A percentile compares a stretch with the other conserved stretches of the same genome.
Conservation (phyloP, 352 stramenopile species). For the Phytophthora cajani region DNA sequence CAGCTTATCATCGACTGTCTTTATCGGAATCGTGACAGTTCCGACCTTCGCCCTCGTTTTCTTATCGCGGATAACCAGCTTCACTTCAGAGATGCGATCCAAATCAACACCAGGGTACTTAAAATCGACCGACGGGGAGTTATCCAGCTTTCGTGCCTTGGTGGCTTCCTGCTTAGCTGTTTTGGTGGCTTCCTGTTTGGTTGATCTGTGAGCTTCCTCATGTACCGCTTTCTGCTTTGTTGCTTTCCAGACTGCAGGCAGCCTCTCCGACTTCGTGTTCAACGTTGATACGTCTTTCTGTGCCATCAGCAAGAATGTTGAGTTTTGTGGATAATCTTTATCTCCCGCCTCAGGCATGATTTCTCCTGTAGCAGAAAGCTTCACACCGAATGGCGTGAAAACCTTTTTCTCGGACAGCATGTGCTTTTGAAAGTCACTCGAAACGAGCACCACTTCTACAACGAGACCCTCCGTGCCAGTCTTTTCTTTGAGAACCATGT, state of each 20-base stretch:
- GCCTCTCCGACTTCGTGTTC: neutral
- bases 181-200: conserved; percentile 5
- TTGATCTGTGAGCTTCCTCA: neutral
- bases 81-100: conserved; percentile 47
- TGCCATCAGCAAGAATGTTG: conserved; percentile 30
- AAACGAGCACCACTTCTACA: conserved; percentile 57
- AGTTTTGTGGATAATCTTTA: conserved; percentile 36
- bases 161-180: conserved; percentile 9
- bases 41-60: conserved; percentile 43
- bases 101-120: conserved; percentile 49
- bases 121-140: conserved; percentile 34
- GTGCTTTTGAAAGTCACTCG: conserved; percentile 52
- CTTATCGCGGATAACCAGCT: conserved; percentile 40
- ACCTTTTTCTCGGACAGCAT: conserved; percentile 20
- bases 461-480: conserved; percentile 34
- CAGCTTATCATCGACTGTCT: conserved; percentile 20
- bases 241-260: neutral
- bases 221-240: neutral
- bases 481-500: conserved; percentile 52
- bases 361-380: conserved; percentile 48
- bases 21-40: conserved; percentile 46
- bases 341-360: conserved; percentile 45
- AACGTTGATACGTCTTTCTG: neutral
- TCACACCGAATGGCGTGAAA: conserved; percentile 49
- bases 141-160: conserved; percentile 2